These are phyloP conservation scores for Spiraea crenata DNA, from an alignment of 331 rosid genomes.

Conservation along the genomic window DNA sequence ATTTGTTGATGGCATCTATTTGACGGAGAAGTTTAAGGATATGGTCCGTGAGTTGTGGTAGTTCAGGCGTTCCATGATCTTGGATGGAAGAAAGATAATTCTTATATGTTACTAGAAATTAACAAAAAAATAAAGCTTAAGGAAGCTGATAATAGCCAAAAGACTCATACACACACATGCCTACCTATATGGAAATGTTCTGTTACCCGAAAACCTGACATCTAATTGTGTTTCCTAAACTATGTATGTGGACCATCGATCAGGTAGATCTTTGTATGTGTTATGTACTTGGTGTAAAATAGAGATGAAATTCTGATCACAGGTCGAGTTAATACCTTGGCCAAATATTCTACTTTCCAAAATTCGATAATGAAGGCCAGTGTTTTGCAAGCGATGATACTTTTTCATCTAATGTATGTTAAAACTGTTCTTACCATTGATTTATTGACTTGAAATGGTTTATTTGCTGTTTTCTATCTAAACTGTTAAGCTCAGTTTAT, in stretches of 20 bases:
- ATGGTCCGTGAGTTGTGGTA: neutral
- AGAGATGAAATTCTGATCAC: neutral
- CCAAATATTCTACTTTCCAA: no score
- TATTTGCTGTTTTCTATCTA: slow-evolving; percentile 15
- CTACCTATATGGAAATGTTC: neutral
- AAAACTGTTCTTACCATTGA: neutral
- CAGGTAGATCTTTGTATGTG: no score
- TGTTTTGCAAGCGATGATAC: neutral
- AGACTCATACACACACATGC: no score
- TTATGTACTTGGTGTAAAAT: neutral
- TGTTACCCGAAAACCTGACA: neutral
- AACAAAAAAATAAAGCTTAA: neutral
- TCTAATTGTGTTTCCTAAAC: no score
- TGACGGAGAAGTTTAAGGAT: neutral
- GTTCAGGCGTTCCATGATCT: neutral
- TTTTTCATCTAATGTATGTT: neutral
- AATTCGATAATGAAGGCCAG: neutral
- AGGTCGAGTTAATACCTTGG: neutral
- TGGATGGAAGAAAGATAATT: neutral
- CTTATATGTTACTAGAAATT: neutral
- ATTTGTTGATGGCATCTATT: no score
- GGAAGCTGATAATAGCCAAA: neutral
- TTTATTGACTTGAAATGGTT: neutral
- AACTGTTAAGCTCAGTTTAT: slow-evolving; percentile 54
- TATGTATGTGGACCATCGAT: no score